Conservation (phyloP, 441 rosid genomes). For the Adansonia gregorii region DNA sequence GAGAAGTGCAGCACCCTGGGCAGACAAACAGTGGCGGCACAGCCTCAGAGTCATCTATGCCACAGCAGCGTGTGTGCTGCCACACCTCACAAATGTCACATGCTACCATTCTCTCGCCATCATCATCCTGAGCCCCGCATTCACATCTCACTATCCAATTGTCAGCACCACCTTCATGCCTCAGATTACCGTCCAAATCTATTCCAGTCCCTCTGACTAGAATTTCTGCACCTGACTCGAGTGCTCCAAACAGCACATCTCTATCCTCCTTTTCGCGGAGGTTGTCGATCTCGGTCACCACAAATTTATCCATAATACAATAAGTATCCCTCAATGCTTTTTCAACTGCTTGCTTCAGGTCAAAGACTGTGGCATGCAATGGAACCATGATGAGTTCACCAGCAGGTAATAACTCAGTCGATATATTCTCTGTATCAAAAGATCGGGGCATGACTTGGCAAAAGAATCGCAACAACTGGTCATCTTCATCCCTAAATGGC, state of each 20-base stretch:
- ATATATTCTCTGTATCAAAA: constrained; percentile 33
- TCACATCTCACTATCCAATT: constrained; percentile 79
- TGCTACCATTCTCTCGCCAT: constrained; percentile 89
- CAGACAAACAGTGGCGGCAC: constrained; percentile 83
- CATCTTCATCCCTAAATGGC: constrained; percentile 59
- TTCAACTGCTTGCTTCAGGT: constrained; percentile 68
- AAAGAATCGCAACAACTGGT: constrained; percentile 49
- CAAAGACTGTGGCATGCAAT: constrained; percentile 62
- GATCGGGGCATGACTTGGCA: constrained; percentile 56
- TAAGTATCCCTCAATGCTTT: constrained; percentile 71
- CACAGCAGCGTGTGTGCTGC: constrained; percentile 89
- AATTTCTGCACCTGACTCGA: constrained; percentile 59
- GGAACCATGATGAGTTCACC: constrained; percentile 68
- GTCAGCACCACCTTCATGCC: constrained; percentile 68
- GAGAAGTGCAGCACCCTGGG: constrained; percentile 59
- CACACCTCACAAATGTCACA: constrained; percentile 87
- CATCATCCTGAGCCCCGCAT: constrained; percentile 84
- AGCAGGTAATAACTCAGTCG: constrained; percentile 41
- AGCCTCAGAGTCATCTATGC: constrained; percentile 61
- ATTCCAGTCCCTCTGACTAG: constrained; percentile 57
- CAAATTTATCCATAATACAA: constrained; percentile 56
- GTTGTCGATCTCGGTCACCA: constrained; percentile 53
- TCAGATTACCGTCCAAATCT: constrained; percentile 44
- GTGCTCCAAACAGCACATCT: constrained; percentile 55
- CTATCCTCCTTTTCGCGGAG: constrained; percentile 49